These are phyloP conservation scores for Colletotrichum scovillei DNA, from an alignment of 2,329 filamentous ascomycete genomes.

Conservation along the genomic window DNA sequence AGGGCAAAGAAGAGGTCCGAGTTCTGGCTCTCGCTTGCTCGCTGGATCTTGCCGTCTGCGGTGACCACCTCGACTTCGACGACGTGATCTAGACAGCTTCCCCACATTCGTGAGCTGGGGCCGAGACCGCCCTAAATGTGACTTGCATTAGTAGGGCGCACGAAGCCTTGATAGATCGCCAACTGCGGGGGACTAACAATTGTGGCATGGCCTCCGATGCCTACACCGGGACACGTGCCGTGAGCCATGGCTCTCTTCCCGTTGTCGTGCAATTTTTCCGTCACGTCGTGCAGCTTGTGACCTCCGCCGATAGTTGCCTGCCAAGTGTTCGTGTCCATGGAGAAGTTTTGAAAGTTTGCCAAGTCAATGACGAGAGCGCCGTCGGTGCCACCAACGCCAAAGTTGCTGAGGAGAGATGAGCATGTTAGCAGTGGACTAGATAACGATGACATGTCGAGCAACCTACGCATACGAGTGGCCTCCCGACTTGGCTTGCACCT, in stretches of 20 bases:
- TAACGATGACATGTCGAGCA: neutral
- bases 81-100: constrained; percentile 65
- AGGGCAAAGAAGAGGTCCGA: constrained; percentile 67
- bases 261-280: constrained; percentile 59
- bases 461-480: constrained; percentile 72
- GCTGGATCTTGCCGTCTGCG: constrained; percentile 62
- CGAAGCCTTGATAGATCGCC: constrained; percentile 3
- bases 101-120: constrained; percentile 70
- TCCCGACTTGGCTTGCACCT: constrained; percentile 72
- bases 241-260: constrained; percentile 69
- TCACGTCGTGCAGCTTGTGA: constrained; percentile 62
- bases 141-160: constrained; percentile 13
- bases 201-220: constrained; percentile 68
- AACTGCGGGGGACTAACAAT: constrained; percentile 52
- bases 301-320: constrained; percentile 67
- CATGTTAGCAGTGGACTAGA: neutral
- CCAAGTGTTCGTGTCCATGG: constrained; percentile 64
- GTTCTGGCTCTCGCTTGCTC: constrained; percentile 59
- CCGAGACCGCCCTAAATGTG: constrained; percentile 64
- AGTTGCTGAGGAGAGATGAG: constrained; percentile 44
- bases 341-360: constrained; percentile 62
- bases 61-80: constrained; percentile 67
- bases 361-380: constrained; percentile 67
- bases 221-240: constrained; percentile 69
- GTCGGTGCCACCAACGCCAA: constrained; percentile 60